Evolutionary conservation across 139 green algal genomes (phyloP), one percentile per base, ranked within the genome.

Genomic region (Coelastrella sp.): DNA sequence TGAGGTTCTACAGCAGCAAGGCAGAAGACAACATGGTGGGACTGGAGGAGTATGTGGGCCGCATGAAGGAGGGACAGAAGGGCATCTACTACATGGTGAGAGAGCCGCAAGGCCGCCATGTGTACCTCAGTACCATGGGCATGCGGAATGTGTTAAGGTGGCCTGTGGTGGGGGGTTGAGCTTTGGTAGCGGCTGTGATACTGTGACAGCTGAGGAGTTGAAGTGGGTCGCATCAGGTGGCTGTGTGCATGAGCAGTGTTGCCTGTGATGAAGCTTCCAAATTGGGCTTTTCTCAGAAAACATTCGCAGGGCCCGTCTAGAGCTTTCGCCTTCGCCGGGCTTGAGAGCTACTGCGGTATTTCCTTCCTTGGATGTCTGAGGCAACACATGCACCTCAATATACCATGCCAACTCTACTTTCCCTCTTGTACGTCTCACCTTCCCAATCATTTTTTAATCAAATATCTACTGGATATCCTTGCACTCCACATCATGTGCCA

Each of bases 31-130:
- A 95, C 22, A 95, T 96, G 60, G 93, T 88, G 61, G 94, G 91
- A 35, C 93, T 99, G 66, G 93, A 96, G 19, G 93, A 98, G 11
- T 99, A 99, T 85, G 92, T 98, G 9, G 88, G 73, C 17, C 90
- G 96, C 75, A 99, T 99, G 97, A 97, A 99, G 94, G 94, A 97
- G 91, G 95, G 91, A 9, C 98, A 99, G 96, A 97, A 96, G 89
- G 84, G 74, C 79, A 99, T 99, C 90, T 99, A 97, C 95, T 99
- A 98, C 95, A 96, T 99, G 84, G 97, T 90, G 76, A 63, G 85
- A 57, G 11, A 8, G 35, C 35, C 35, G 56, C 78, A 8, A 49
- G 35, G 35, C 1, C 1, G 35, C 35, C 35, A 49, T 5, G 35
- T 49, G 35, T 3, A 49, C 35, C 35, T 49, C 35, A 49, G 35